Evolutionary conservation across 805 yeast species (phyloP).

Genomic region (Wickerhamomyces strasburgensis): DNA sequence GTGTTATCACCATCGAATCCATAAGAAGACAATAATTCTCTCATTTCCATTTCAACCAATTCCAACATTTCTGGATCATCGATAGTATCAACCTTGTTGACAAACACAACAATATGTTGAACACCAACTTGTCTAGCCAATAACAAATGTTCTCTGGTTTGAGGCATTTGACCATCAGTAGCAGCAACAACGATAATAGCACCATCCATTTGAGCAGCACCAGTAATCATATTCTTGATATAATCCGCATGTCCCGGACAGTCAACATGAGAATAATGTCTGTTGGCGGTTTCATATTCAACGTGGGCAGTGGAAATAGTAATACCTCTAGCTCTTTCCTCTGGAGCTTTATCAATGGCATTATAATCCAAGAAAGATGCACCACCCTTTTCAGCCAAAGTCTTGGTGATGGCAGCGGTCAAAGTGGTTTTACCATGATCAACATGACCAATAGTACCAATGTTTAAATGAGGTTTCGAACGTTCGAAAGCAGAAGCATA

Average conservation of each 20-base stretch:
- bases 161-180: constrained; percentile 99
- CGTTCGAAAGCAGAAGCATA: constrained; percentile 81
- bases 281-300: constrained; percentile 89
- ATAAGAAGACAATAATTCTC: constrained; percentile 84
- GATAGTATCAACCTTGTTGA: constrained; percentile 95
- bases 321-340: constrained; percentile 99
- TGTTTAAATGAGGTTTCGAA: constrained; percentile 92
- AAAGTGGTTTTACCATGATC: constrained; percentile 98
- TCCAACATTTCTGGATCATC: constrained; percentile 99
- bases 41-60: constrained; percentile 99
- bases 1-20: constrained; percentile 98
- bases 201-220: constrained; percentile 99
- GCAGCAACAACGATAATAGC: constrained; percentile 99
- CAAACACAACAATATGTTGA: constrained; percentile 93
- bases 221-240: constrained; percentile 98
- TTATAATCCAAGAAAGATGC: constrained; percentile 91
- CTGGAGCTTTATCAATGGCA: constrained; percentile 95
- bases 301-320: constrained; percentile 98
- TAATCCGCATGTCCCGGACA: constrained; percentile 99
- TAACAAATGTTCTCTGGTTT: constrained; percentile 97
- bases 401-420: constrained; percentile 98
- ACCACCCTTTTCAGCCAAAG: constrained; percentile 81
- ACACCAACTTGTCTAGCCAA: constrained; percentile 99
- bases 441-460: constrained; percentile 98
- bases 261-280: constrained; percentile 97